Conservation (phyloP, 176 grass and related monocot genomes). For the Carex kokanica region DNA sequence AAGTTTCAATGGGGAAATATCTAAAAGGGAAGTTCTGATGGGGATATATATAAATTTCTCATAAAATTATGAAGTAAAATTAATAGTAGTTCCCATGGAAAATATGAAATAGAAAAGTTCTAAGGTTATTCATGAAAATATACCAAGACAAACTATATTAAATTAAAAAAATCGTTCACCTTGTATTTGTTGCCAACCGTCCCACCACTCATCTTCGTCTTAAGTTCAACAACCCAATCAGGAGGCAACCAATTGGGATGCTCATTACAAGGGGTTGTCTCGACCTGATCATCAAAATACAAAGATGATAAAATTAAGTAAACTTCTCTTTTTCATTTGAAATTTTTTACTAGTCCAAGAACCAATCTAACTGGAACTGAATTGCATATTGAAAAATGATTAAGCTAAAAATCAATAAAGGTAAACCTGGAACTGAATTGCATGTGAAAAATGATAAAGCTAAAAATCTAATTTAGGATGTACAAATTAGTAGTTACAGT, state of each 20-base stretch:
- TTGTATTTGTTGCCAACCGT: not conserved
- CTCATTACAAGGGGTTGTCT: not conserved
- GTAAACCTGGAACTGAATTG: not conserved
- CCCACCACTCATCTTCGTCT: conserved; percentile 13
- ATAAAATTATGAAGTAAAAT: too few species aligned
- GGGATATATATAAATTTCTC: too few species aligned
- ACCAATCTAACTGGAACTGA: not conserved
- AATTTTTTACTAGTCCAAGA: not conserved
- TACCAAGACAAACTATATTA: not conserved
- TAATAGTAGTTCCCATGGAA: not conserved
- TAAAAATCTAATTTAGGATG: not conserved
- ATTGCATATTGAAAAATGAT: not conserved
- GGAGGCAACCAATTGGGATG: conserved; percentile 30
- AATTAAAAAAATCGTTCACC: conserved; percentile 1
- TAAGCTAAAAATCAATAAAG: not conserved
- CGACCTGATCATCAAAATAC: not conserved
- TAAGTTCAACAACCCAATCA: conserved; percentile 29
- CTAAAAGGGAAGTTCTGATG: too few species aligned
- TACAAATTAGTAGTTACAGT: not conserved
- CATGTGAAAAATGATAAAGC: not conserved
- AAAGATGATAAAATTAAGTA: not conserved
- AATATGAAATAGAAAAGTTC: not conserved
- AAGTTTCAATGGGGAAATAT: too few species aligned
- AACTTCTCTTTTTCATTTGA: not conserved
- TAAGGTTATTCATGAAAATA: not conserved